phyloP scores from a whole-genome alignment of 305 asterid genomes.

The Fraxinus angustifolia region DNA sequence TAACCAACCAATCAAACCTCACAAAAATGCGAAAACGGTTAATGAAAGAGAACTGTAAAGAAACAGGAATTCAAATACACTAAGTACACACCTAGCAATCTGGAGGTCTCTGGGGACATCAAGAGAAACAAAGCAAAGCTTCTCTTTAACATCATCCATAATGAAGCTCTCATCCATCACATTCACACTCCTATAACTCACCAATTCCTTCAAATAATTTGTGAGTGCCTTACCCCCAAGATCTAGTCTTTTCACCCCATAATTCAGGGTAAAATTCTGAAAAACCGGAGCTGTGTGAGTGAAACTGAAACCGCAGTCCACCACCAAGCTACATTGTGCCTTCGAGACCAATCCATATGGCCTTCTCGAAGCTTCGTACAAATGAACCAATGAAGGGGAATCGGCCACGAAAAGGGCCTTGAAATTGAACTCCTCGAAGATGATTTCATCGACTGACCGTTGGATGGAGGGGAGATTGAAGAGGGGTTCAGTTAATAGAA shows the following conservation, averaged over 20 bases:
- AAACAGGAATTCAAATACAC: not conserved
- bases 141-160: constrained; percentile 92
- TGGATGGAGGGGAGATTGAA: constrained; percentile 80
- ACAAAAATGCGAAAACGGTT: not conserved
- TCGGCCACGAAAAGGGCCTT: constrained; percentile 65
- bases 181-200: constrained; percentile 87
- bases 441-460: constrained; percentile 64
- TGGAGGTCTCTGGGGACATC: constrained; percentile 76
- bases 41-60: not conserved
- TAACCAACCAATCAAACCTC: not conserved
- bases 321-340: constrained; percentile 86
- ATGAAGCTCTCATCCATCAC: constrained; percentile 92
- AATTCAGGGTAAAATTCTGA: constrained; percentile 80
- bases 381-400: constrained; percentile 75
- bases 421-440: constrained; percentile 86
- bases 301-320: constrained; percentile 88
- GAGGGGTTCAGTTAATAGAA: constrained; percentile 87
- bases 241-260: constrained; percentile 82
- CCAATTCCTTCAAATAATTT: constrained; percentile 83
- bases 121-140: constrained; percentile 83
- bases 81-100: constrained; percentile 58
- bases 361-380: constrained; percentile 76
- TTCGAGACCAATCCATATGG: constrained; percentile 69
- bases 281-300: constrained; percentile 86
- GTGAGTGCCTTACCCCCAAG: constrained; percentile 91